These are phyloP conservation scores for Grifola frondosa DNA, from an alignment of 1,284 basidiomycete species.

Conservation along the genomic window DNA sequence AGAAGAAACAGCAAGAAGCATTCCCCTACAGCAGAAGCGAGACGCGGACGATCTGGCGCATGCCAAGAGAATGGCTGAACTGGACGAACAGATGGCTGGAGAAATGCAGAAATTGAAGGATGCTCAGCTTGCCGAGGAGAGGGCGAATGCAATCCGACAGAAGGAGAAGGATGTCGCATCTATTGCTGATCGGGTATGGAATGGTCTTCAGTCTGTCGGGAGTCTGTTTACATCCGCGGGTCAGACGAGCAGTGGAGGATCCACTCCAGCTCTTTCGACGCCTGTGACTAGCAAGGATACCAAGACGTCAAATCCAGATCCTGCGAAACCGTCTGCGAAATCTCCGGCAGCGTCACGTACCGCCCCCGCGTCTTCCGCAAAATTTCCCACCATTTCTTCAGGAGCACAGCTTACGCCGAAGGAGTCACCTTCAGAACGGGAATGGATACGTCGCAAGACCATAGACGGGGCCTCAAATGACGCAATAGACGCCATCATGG, in stretches of 20 bases:
- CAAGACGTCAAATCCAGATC: too few relatives aligned
- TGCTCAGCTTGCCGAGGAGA: conserved; percentile 27
- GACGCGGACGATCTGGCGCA: conserved; percentile 35
- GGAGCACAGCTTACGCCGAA: too few relatives aligned
- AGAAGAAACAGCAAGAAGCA: conserved; percentile 30
- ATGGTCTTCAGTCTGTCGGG: too few relatives aligned
- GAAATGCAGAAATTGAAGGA: conserved; percentile 29
- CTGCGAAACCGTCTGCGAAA: too few relatives aligned
- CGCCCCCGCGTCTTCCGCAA: too few relatives aligned
- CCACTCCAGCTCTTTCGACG: too few relatives aligned
- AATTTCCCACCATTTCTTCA: too few relatives aligned
- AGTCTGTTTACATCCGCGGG: too few relatives aligned
- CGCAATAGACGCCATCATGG: conserved; percentile 34
- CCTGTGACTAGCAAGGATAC: too few relatives aligned
- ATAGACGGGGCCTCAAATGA: conserved; percentile 27
- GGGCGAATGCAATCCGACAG: conserved; percentile 29
- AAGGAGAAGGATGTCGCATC: conserved; percentile 36
- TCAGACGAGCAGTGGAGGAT: too few relatives aligned
- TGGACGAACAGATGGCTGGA: conserved; percentile 32
- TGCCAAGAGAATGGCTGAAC: conserved; percentile 29
- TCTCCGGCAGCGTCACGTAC: too few relatives aligned
- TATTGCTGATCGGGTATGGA: too few relatives aligned
- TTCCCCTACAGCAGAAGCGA: conserved; percentile 34
- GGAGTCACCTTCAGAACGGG: conserved; percentile 15
- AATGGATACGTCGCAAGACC: conserved; percentile 33